Conservation (phyloP, 306 rosid genomes). For the Casuarina glauca region DNA sequence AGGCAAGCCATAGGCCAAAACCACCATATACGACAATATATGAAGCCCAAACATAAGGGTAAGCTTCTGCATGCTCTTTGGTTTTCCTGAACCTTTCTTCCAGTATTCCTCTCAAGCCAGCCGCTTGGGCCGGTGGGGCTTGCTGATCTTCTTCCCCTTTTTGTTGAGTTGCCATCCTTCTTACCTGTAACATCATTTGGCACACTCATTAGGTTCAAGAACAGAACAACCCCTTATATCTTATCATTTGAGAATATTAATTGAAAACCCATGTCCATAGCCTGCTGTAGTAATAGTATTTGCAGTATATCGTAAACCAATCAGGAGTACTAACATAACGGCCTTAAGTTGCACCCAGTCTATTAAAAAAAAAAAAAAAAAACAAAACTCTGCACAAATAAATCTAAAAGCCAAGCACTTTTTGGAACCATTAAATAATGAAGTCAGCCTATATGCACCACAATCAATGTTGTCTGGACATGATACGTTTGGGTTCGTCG, state of each 20-base stretch:
- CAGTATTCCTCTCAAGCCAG: constrained; percentile 40
- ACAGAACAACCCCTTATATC: not conserved
- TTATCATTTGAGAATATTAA: not conserved
- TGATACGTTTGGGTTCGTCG: not conserved
- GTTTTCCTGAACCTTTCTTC: constrained; percentile 51
- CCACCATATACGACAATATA: constrained; percentile 82
- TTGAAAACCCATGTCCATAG: not conserved
- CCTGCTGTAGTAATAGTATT: not conserved
- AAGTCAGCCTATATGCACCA: not conserved
- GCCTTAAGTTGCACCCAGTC: not conserved
- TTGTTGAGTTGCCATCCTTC: constrained; percentile 36
- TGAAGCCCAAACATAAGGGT: constrained; percentile 88
- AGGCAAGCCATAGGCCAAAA: constrained; percentile 59
- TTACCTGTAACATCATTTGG: not conserved
- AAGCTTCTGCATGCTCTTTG: constrained; percentile 71
- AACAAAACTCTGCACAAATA: not conserved
- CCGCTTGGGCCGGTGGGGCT: constrained; percentile 17
- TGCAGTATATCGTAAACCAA: not conserved
- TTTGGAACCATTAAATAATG: not conserved
- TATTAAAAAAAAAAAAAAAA: not conserved
- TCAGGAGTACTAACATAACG: not conserved
- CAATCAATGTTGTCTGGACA: not conserved
- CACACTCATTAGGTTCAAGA: not conserved
- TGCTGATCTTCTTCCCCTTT: constrained; percentile 46
- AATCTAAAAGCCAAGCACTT: not conserved